A percentile compares a stretch with the other conserved stretches of the same genome.
Conservation (phyloP, 257 asterid species). For the Schizonepeta tenuifolia region DNA sequence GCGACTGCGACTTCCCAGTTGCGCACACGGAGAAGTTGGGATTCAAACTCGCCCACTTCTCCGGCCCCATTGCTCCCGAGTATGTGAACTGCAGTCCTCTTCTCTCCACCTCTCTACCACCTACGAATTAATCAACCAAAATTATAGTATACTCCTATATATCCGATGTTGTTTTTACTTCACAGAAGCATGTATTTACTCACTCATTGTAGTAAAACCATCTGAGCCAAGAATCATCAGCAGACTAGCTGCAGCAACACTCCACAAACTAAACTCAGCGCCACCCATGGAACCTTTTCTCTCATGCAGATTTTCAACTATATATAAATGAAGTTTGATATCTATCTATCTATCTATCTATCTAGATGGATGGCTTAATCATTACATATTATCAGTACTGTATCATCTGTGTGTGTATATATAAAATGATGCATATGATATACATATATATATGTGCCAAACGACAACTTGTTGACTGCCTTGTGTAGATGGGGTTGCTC, state of each 20-base stretch:
- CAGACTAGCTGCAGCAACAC: constrained; percentile 19
- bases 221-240: constrained; percentile 33
- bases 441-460: neutral
- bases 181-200: neutral
- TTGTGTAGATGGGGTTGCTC: constrained; percentile 5
- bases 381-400: neutral
- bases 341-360: neutral
- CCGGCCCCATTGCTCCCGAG: constrained; percentile 72
- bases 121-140: neutral
- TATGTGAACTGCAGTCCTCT: constrained; percentile 53
- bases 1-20: constrained; percentile 72
- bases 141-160: too few species aligned
- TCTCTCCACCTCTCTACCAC: constrained; percentile 8
- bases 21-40: constrained; percentile 65
- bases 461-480: constrained; percentile 30
- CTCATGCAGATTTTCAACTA: neutral
- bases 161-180: too few species aligned
- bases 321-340: neutral
- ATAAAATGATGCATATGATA: too few species aligned
- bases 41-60: constrained; percentile 65
- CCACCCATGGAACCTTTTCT: constrained; percentile 24
- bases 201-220: constrained; percentile 36
- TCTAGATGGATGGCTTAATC: neutral
- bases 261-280: constrained; percentile 25
- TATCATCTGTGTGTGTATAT: neutral